Conservation (phyloP, 768 basidiomycete species). For the Lactifluus rugatus region DNA sequence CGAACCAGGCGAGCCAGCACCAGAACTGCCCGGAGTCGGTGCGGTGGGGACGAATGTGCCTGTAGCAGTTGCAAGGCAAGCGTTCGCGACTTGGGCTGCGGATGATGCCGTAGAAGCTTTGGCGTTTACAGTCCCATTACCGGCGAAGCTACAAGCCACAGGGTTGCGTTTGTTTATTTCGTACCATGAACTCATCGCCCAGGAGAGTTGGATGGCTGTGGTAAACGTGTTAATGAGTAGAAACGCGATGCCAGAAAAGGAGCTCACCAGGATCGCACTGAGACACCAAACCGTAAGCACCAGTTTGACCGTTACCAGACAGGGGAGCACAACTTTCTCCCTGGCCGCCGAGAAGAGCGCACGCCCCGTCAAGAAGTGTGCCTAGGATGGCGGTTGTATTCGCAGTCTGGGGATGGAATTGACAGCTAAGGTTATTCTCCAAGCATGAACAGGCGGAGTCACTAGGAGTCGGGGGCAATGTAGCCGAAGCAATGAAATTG, state of each 20-base stretch:
- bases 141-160: slow-evolving; percentile 66
- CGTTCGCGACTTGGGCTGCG: slow-evolving; percentile 47
- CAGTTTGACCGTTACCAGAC: slow-evolving; percentile 59
- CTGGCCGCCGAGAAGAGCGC: slow-evolving; percentile 50
- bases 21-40: slow-evolving; percentile 23
- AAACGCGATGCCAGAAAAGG: neutral
- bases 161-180: slow-evolving; percentile 47
- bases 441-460: slow-evolving; percentile 72
- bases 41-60: slow-evolving; percentile 56
- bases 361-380: slow-evolving; percentile 53
- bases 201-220: slow-evolving; percentile 69
- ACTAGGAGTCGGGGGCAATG: slow-evolving; percentile 78
- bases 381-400: slow-evolving; percentile 57
- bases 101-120: slow-evolving; percentile 40
- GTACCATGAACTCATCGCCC: slow-evolving; percentile 73
- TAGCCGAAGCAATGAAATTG: slow-evolving; percentile 54
- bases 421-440: slow-evolving; percentile 56
- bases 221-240: slow-evolving; percentile 7
- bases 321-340: slow-evolving; percentile 62
- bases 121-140: slow-evolving; percentile 73
- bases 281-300: slow-evolving; percentile 67
- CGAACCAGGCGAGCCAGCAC: neutral
- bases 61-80: slow-evolving; percentile 55
- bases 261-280: slow-evolving; percentile 66
- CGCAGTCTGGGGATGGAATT: slow-evolving; percentile 52